Base-by-base conservation (phyloP, 768 basidiomycete genomes). In the Suillus clintonianus region DNA sequence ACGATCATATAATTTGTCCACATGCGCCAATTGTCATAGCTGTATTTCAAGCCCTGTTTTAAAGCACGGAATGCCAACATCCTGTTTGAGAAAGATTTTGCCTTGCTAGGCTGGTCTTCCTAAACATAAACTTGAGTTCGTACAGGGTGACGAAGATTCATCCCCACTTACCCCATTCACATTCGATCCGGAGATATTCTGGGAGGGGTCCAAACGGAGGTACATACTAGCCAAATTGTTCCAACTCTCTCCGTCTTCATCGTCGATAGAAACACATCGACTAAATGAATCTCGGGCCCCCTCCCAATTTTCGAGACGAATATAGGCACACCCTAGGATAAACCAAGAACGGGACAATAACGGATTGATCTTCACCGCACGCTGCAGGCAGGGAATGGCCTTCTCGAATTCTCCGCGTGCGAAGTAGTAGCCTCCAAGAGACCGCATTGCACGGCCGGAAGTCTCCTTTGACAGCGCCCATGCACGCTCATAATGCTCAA, bases 1-100 rank as follows among this genome's bases (percentile, higher is more conserved):
- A 99, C 89, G 71, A 97, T 81, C 90, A 94, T 95, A 81, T 95
- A 99, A 80, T 99, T 99, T 65, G 84, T 83, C 97, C 97, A 99
- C 92, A 99, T 96, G 22, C 94, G 86, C 96, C 97, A 99, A 71
- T 95, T 96, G 32, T 93, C 89, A 74, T 94, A 92, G 56, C 86
- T 85, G 75, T 85, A 86, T 68, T 88, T 89, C 64, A 99, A 83
- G 2, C 97, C 96, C 64, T 94, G 92, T 67, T 91, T 90, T 32
- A 99, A 89, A 3, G 97, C 97, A 19, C 89, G 90, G 82, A 94
- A 97, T 1, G 97, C 97, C 48, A 95, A 85, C 53, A 89, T 80
- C 74, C 94, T 96, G 80, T 96, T 88, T 50, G 84, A 77, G 71
- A 90, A 90, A 5, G 88, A 80, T 54, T 87, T 79, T 14, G 79